Evolutionary conservation across 805 yeast genomes (phyloP).

Genomic region (Wickerhamiella brachini): DNA sequence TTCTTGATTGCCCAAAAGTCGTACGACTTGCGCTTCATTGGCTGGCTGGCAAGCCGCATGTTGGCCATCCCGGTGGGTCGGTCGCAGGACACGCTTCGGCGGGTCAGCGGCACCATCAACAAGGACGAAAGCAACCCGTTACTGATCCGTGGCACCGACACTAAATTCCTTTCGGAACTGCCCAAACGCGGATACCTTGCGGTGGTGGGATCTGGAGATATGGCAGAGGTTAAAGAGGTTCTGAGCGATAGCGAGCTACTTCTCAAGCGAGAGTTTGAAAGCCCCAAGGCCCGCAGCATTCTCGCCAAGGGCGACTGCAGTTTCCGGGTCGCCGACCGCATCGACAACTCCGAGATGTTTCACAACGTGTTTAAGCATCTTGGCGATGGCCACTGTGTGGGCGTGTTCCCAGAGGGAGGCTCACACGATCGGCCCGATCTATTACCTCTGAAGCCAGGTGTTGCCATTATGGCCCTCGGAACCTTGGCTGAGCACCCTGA

Average conservation of each 20-base stretch:
- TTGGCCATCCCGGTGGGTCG: conserved; percentile 83
- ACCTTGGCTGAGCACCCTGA: conserved; percentile 69
- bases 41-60: conserved; percentile 60
- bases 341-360: conserved; percentile 77
- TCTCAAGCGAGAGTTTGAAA: conserved; percentile 31
- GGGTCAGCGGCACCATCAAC: conserved; percentile 55
- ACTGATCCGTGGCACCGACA: conserved; percentile 47
- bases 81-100: conserved; percentile 70
- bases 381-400: conserved; percentile 66
- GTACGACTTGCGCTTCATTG: conserved; percentile 50
- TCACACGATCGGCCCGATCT: conserved; percentile 90
- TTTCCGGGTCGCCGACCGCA: conserved; percentile 64
- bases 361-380: conserved; percentile 74
- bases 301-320: conserved; percentile 38
- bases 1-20: conserved; percentile 81
- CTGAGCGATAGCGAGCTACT: conserved; percentile 55
- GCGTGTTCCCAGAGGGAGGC: conserved; percentile 97
- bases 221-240: conserved; percentile 53
- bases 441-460: conserved; percentile 91
- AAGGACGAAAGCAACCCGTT: conserved; percentile 41
- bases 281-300: conserved; percentile 6
- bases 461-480: conserved; percentile 95
- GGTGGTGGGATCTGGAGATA: conserved; percentile 66
- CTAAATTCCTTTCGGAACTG: conserved; percentile 54
- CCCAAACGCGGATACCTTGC: conserved; percentile 12